Conservation (phyloP, 768 basidiomycete species). For the Chalciporus piperatus region DNA sequence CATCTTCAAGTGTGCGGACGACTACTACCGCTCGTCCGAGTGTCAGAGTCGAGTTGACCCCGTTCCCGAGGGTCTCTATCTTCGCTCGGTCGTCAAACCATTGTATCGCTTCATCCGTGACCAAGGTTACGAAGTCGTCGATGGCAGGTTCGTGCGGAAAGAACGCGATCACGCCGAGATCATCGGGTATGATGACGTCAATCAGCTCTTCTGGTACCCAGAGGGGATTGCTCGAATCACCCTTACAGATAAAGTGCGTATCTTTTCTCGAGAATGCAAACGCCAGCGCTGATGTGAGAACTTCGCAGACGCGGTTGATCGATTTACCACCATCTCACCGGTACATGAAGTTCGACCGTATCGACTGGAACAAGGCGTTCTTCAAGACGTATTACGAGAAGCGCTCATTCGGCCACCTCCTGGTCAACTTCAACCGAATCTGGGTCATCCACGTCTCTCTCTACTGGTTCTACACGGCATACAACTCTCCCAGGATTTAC, state of each 20-base stretch:
- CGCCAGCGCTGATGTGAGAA: constrained; percentile 1
- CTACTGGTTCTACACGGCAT: constrained; percentile 96
- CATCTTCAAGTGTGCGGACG: constrained; percentile 99
- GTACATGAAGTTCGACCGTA: constrained; percentile 95
- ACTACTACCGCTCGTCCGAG: constrained; percentile 98
- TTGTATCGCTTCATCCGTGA: constrained; percentile 96
- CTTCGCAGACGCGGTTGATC: constrained; percentile 74
- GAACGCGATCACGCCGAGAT: constrained; percentile 93
- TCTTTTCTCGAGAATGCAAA: not conserved
- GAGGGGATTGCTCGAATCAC: constrained; percentile 94
- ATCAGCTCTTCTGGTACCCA: constrained; percentile 99
- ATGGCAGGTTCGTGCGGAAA: constrained; percentile 90
- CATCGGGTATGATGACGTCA: constrained; percentile 98
- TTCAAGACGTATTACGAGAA: constrained; percentile 99
- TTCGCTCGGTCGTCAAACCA: constrained; percentile 87
- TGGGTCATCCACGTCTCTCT: constrained; percentile 97
- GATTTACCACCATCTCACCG: constrained; percentile 89
- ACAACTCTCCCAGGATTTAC: constrained; percentile 88
- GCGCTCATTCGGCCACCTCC: constrained; percentile 91
- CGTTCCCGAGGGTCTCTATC: constrained; percentile 93
- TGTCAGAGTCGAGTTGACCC: constrained; percentile 91
- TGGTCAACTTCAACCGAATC: constrained; percentile 99
- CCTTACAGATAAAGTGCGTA: constrained; percentile 79
- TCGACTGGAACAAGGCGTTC: constrained; percentile 95
- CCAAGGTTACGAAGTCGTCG: constrained; percentile 95